Evolutionary conservation across 176 grass and related monocot genomes (phyloP), one percentile per base, ranked within the genome.

Genomic region (Dactylis glomerata): DNA sequence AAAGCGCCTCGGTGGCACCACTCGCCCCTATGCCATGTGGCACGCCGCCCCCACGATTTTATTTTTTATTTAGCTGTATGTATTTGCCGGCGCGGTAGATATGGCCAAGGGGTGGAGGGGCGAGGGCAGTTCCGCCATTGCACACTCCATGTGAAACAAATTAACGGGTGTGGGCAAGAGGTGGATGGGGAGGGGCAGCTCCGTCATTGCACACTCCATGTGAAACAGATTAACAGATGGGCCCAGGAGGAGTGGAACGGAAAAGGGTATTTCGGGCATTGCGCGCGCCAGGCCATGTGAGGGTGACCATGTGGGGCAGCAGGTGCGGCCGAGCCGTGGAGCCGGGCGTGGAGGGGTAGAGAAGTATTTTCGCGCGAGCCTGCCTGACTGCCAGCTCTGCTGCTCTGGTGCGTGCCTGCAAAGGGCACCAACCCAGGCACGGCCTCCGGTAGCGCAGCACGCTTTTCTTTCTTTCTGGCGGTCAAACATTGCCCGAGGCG

Each of bases 71-170:
- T 13, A 26, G 45, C 16, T 26, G 71, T 26, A 45, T n/a, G n/a
- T n/a, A n/a, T n/a, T 28, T 52, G 20, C 6, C 78, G 59, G 42
- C 78, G 22, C 13, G 14, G 46, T 20, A 69, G 64, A 27, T 40
- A 65, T 24, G 64, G 46, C 47, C 80, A 52, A n/a, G n/a, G 23
- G 80, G 12, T 10, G 6, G 6, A 19, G 14, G n/a, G n/a, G n/a
- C n/a, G n/a, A 66, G n/a, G 83, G 83, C 8, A 50, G 20, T 50
- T 75, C 44, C 1, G 71, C 52, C 56, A 65, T 84, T 76, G 8
- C 30, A 11, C 2, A 1, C 27, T 19, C 56, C 56, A 58, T 27
- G 56, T 58, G 56, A 10, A 58, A 27, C 52, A 56, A 3, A 56
- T 6, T 11, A 19, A 37, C 10, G 31, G 65, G 63, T 17, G 2